Base-by-base conservation (phyloP, 2,329 filamentous ascomycete genomes). In the Penicillium sp. region DNA sequence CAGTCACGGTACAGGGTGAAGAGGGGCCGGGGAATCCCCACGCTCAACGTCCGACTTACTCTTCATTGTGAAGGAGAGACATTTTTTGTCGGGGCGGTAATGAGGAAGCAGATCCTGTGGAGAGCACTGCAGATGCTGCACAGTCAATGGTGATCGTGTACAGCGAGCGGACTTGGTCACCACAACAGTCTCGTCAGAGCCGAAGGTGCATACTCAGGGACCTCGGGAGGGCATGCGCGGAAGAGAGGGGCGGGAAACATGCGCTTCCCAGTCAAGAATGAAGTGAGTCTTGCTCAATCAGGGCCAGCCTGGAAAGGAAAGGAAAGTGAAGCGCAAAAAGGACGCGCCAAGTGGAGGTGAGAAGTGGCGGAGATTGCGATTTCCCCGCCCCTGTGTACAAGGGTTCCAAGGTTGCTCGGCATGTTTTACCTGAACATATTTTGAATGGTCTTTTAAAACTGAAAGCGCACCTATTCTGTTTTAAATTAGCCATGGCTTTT, bases 1-100 rank as follows among this genome's bases (percentile, higher is more conserved):
- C 23, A n/a, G 23, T 37, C 4, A 37, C 8, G 15, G 33, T 18
- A 12, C 33, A 23, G 33, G 33, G 18, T 10, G 18, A 37, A 24
- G 38, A 40, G 38, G 23, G 12, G 38, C 20, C 12, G 25, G 12
- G 7, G 3, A 9, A 2, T 29, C 27, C 3, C 32, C n/a, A 35
- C 8, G n/a, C 32, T 35, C 10, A 7, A 27, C 20, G 20, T 25
- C 15, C 28, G 28, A 68, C 74, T 48, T 70, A 77, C 75, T 78
- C 75, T 72, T 78, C 75, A 55, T 76, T 77, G 57, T 77, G 74
- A 54, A 77, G 68, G 50, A 78, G 70, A 58, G 75, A 74, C 75
- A 77, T 77, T 23, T 58, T 66, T 40, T n/a, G n/a, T 3, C 32
- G 39, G 6, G 13, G 24, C 18, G 6, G 15, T n/a, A n/a, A 33